These are phyloP conservation scores for Geoglossum glabrum DNA, from an alignment of 495 filamentous ascomycete genomes.

Conservation along the genomic window DNA sequence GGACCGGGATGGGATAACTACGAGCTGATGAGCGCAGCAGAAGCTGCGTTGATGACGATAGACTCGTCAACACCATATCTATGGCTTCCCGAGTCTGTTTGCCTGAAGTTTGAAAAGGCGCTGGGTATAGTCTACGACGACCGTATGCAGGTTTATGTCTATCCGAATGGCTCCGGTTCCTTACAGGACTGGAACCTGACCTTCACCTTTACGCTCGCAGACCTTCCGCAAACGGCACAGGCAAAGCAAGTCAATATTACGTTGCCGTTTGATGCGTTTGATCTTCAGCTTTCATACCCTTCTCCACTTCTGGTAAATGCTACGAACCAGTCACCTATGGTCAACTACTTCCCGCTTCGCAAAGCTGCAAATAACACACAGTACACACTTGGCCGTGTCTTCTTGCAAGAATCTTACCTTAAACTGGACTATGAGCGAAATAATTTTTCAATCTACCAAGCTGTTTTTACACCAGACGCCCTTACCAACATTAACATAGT, in stretches of 20 bases:
- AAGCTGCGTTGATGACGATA: conserved; percentile 15
- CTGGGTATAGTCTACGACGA: conserved; percentile 30
- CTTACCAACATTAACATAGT: conserved; percentile 26
- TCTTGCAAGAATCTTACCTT: conserved; percentile 52
- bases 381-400: conserved; percentile 44
- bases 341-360: conserved; percentile 44
- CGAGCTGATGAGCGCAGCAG: conserved; percentile 1
- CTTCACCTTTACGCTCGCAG: conserved; percentile 32
- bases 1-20: conserved; percentile 31
- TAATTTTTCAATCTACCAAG: conserved; percentile 37
- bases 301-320: conserved; percentile 21
- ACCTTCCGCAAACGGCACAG: conserved; percentile 14
- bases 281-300: conserved; percentile 35
- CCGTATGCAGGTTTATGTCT: conserved; percentile 25
- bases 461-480: conserved; percentile 27
- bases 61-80: conserved; percentile 35
- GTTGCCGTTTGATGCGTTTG: conserved; percentile 42
- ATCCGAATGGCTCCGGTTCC: conserved; percentile 19
- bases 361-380: conserved; percentile 29
- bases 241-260: conserved; percentile 31
- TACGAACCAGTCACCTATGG: conserved; percentile 22
- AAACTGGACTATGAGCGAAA: conserved; percentile 43
- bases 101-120: conserved; percentile 30
- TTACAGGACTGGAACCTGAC: conserved; percentile 26
- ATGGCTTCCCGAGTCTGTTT: conserved; percentile 32